phyloP scores from a whole-genome alignment of 2,329 filamentous ascomycete species.

The Scedosporium minutisporum region DNA sequence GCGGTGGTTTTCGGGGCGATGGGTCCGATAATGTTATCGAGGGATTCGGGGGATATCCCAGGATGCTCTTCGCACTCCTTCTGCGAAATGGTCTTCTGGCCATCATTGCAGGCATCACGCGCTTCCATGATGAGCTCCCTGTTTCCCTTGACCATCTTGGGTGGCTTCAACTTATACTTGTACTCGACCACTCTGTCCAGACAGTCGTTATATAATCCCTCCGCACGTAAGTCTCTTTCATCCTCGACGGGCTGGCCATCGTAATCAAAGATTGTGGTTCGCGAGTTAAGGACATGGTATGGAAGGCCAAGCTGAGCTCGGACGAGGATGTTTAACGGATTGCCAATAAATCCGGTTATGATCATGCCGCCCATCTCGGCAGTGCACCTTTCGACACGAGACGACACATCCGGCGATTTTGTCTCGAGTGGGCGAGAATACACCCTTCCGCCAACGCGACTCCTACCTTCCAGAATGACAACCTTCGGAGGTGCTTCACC shows the following conservation, averaged over 20 bases:
- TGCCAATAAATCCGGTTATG: constrained; percentile 94
- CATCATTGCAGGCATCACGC: constrained; percentile 64
- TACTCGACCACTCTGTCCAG: constrained; percentile 85
- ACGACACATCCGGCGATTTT: constrained; percentile 34
- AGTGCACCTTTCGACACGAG: constrained; percentile 55
- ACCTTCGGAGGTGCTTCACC: constrained; percentile 65
- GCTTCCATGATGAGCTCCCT: constrained; percentile 73
- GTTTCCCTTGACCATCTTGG: constrained; percentile 71
- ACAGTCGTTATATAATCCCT: constrained; percentile 90
- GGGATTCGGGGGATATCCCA: constrained; percentile 45
- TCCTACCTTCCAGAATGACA: constrained; percentile 76
- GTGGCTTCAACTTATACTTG: constrained; percentile 65
- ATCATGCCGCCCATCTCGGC: constrained; percentile 98
- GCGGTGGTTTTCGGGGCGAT: constrained; percentile 29
- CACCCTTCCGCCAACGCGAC: constrained; percentile 80
- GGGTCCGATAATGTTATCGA: constrained; percentile 6
- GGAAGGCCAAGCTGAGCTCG: constrained; percentile 80
- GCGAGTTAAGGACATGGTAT: constrained; percentile 71
- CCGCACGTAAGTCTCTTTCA: constrained; percentile 69
- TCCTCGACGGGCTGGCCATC: constrained; percentile 71
- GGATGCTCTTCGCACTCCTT: constrained; percentile 58
- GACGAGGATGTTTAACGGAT: constrained; percentile 84
- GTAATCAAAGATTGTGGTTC: constrained; percentile 82
- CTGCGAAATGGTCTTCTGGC: constrained; percentile 58
- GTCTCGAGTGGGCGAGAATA: constrained; percentile 68